Evolutionary conservation across 1,284 basidiomycete genomes (phyloP).

Genomic region (Ustilago curta): DNA sequence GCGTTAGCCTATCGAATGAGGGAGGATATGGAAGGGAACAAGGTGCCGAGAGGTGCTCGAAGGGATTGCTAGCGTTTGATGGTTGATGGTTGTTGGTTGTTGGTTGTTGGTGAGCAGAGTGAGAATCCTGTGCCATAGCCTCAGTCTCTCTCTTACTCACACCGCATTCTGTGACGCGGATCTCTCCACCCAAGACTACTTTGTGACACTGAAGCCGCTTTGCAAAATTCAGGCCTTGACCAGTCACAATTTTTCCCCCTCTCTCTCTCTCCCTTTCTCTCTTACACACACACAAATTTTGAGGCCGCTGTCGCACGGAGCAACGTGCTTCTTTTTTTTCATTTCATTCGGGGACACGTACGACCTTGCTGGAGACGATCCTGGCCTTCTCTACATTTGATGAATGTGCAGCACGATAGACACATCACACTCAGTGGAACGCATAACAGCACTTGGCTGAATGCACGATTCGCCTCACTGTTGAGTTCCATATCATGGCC

Average conservation of each 20-base stretch:
- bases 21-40: no score
- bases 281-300: no score
- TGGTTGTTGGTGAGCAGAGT: no score
- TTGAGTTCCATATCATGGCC: neutral
- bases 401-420: neutral
- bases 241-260: neutral
- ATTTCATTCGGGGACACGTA: neutral
- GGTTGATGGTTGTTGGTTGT: no score
- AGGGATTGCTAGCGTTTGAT: no score
- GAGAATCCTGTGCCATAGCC: no score
- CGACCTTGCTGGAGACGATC: neutral
- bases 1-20: neutral
- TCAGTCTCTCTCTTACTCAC: slow-evolving; percentile 2
- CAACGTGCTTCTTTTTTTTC: neutral
- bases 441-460: neutral
- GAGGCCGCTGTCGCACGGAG: neutral
- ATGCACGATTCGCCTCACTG: no score
- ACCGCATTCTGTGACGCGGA: slow-evolving; percentile 8
- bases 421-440: neutral
- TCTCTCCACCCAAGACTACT: slow-evolving; percentile 22
- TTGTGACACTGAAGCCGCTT: neutral
- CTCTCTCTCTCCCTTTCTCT: neutral
- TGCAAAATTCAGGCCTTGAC: slow-evolving; percentile 7
- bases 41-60: no score
- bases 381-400: neutral